Evolutionary conservation across 371 early-diverging fungal species (phyloP).

Genomic region (Paraphysoderma sedebokerense): DNA sequence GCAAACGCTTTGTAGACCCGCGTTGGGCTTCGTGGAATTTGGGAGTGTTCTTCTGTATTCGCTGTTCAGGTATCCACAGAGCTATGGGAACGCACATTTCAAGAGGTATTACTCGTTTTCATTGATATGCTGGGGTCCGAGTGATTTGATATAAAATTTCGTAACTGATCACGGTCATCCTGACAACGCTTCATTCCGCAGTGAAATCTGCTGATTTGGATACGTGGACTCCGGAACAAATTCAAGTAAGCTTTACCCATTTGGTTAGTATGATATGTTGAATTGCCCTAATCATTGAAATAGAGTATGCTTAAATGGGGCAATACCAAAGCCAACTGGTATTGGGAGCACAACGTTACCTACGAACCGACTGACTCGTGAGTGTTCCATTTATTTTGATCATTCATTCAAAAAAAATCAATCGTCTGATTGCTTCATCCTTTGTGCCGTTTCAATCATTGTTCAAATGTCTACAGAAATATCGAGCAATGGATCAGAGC

Average conservation of each 20-base stretch:
- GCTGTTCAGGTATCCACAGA: slow-evolving; percentile 71
- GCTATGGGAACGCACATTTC: slow-evolving; percentile 70
- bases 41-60: slow-evolving; percentile 69
- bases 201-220: slow-evolving; percentile 75
- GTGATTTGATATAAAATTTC: background rate
- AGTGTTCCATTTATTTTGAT: slow-evolving; percentile 2
- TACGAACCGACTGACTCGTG: slow-evolving; percentile 13
- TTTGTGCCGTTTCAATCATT: background rate
- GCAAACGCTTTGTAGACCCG: slow-evolving; percentile 38
- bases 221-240: slow-evolving; percentile 70
- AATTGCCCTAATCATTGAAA: background rate
- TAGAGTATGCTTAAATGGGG: slow-evolving; percentile 64
- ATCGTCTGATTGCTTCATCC: background rate
- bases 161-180: background rate
- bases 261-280: background rate
- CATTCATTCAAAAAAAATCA: background rate
- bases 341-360: slow-evolving; percentile 42
- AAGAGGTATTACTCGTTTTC: slow-evolving; percentile 32
- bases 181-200: slow-evolving; percentile 6
- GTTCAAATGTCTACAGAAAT: slow-evolving; percentile 15
- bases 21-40: slow-evolving; percentile 80
- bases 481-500: slow-evolving; percentile 66
- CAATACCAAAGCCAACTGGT: slow-evolving; percentile 56
- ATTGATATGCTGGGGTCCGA: background rate
- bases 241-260: slow-evolving; percentile 34